phyloP scores from a whole-genome alignment of 192 early-diverging fungal genomes.

The Podila horticola region DNA sequence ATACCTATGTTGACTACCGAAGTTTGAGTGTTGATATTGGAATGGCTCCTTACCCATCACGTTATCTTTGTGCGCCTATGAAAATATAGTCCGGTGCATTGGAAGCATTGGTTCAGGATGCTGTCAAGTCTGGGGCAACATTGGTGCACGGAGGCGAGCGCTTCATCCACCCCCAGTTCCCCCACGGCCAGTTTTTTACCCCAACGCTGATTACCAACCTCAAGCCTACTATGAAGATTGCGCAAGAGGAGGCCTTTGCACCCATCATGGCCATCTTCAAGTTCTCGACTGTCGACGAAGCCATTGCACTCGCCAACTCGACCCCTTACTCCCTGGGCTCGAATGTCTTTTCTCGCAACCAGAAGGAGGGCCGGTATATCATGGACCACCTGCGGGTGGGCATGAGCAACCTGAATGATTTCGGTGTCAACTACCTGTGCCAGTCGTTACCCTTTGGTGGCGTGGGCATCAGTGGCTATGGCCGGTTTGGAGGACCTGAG shows the following conservation, averaged over 20 bases:
- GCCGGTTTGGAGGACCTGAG: conserved; percentile 78
- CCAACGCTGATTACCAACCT: conserved; percentile 87
- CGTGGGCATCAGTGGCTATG: conserved; percentile 81
- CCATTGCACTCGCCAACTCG: conserved; percentile 72
- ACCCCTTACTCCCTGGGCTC: conserved; percentile 83
- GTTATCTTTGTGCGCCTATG: neutral
- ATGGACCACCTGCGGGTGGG: conserved; percentile 73
- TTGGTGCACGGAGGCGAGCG: conserved; percentile 74
- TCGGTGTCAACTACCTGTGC: conserved; percentile 86
- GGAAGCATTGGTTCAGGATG: conserved; percentile 75
- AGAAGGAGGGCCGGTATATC: conserved; percentile 65
- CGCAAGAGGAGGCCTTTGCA: conserved; percentile 81
- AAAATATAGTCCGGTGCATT: conserved; percentile 59
- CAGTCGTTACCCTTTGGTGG: conserved; percentile 87
- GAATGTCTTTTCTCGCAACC: conserved; percentile 80
- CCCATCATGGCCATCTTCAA: conserved; percentile 86
- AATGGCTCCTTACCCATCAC: neutral
- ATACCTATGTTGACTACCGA: too few species aligned
- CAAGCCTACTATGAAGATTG: conserved; percentile 78
- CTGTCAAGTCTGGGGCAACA: conserved; percentile 80
- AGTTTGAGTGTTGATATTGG: too few species aligned
- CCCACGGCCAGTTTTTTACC: conserved; percentile 81
- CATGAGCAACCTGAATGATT: conserved; percentile 90
- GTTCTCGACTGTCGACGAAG: conserved; percentile 73
- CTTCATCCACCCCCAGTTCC: conserved; percentile 76